Percentiles rank a stretch among this genome's conserved stretches.
phyloP scores from a whole-genome alignment of 352 stramenopile species.

The Phytophthora sp. region DNA sequence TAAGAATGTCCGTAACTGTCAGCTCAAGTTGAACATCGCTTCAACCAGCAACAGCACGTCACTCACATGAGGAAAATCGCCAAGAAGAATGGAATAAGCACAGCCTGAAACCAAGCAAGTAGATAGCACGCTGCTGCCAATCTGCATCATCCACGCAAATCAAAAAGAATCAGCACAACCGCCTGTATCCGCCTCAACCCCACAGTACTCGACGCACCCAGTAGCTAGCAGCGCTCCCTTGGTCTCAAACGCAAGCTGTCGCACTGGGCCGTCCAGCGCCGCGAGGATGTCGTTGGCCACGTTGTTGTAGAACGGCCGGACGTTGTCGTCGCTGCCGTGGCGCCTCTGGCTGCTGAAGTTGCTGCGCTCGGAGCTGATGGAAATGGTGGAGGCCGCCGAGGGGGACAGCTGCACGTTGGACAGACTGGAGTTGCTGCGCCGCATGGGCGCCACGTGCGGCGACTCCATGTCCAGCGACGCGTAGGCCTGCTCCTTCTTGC shows the following conservation, averaged over 20 bases:
- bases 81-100: slow-evolving; percentile 89
- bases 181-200: neutral
- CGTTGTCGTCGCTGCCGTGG: slow-evolving; percentile 7
- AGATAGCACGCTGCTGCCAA: slow-evolving; percentile 81
- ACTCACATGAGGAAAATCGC: slow-evolving; percentile 88
- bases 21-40: neutral
- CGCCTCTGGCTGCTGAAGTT: slow-evolving; percentile 21
- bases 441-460: slow-evolving; percentile 36
- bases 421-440: slow-evolving; percentile 41
- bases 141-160: slow-evolving; percentile 25
- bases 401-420: slow-evolving; percentile 58
- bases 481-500: slow-evolving; percentile 80
- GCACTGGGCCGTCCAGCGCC: slow-evolving; percentile 66
- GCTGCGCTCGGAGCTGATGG: slow-evolving; percentile 36
- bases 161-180: slow-evolving; percentile 7
- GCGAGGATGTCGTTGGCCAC: slow-evolving; percentile 66
- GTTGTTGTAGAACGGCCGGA: slow-evolving; percentile 50
- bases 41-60: neutral
- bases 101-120: slow-evolving; percentile 85
- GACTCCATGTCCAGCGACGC: slow-evolving; percentile 77
- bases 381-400: slow-evolving; percentile 37
- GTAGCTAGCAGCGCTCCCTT: slow-evolving; percentile 86
- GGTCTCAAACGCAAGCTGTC: slow-evolving; percentile 77
- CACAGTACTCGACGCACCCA: slow-evolving; percentile 43
- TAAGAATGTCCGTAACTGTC: neutral